Base-by-base conservation (phyloP, 202 grass and related monocot genomes). In the Sporobolus alterniflorus region DNA sequence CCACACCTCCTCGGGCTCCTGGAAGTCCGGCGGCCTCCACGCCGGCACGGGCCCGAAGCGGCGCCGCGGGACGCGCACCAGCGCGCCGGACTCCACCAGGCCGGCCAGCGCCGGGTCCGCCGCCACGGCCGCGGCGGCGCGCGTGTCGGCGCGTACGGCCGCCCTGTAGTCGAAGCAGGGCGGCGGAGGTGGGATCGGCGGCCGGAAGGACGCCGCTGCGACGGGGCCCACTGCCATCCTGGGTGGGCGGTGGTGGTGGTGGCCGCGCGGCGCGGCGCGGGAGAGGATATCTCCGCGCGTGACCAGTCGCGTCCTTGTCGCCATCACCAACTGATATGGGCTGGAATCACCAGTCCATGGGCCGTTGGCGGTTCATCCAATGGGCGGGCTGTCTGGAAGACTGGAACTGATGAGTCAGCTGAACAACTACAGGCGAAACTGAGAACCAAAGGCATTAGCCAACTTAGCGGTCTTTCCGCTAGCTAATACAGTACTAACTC, bases 1-100 rank as follows among this genome's bases (percentile, higher is more conserved):
- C 95, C 95, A 98, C 46, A 98, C 90, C 4, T 79, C 87, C 47
- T 98, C 92, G 22, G 95, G 95, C 83, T 98, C 95, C 5, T 86
- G 73, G 84, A 98, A 98, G 34, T 91, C 89, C 36, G 77, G 83
- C 56, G 90, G 84, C 55, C 92, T 88, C 95, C 95, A 98, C 72
- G 87, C 84, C 15, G 92, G 92, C 11, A 95, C 88, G 6, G 92
- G 92, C 3, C 92, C 92, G 83, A 94, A 98, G 71, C 90, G 92
- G 9, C 92, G 59, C 82, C 92, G 82, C 55, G 91, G 85, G 57
- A 98, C 84, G 71, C 93, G 84, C 11, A 95, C 95, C 42, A 98
- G 86, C 36, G 90, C 85, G 63, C 92, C 95, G 52, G 88, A 90
- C 33, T 95, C 92, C 5, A 93, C 88, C 77, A 95, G 86, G 25